A percentile compares a stretch with the other conserved stretches of the same genome.
Evolutionary conservation across 495 filamentous ascomycete genomes (phyloP).

Genomic region (Pseudomonodictys pantanalensis): DNA sequence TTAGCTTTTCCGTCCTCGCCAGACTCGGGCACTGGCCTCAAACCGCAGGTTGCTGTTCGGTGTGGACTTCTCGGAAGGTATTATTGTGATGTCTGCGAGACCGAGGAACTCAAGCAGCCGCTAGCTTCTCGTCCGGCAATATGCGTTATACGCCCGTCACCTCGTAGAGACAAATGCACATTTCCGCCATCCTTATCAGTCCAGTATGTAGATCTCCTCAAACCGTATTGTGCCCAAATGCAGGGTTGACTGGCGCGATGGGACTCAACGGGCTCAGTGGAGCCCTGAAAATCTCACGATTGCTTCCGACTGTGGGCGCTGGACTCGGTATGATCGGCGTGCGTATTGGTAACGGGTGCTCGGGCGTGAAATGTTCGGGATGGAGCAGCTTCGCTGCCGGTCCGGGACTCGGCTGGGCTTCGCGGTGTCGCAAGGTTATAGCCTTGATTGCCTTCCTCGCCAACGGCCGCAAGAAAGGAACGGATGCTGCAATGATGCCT

Average conservation of each 20-base stretch:
- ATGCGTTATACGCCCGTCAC: too few relatives aligned
- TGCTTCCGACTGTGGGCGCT: slow-evolving; percentile 17
- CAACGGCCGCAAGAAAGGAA: slow-evolving; percentile 28
- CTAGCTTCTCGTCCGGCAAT: too few relatives aligned
- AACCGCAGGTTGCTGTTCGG: too few relatives aligned
- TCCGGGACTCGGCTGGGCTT: slow-evolving; percentile 10
- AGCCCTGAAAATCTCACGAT: neutral
- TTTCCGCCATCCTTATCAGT: too few relatives aligned
- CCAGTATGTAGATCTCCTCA: too few relatives aligned
- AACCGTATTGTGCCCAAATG: neutral
- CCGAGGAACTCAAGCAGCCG: too few relatives aligned
- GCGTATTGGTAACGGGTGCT: neutral
- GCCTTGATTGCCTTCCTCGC: slow-evolving; percentile 4
- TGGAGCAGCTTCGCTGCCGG: slow-evolving; percentile 13
- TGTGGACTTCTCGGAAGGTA: too few relatives aligned
- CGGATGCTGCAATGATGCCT: slow-evolving; percentile 29
- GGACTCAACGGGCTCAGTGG: slow-evolving; percentile 9
- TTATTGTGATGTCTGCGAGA: too few relatives aligned
- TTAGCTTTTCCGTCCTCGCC: too few relatives aligned
- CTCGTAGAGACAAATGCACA: too few relatives aligned
- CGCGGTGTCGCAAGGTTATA: neutral
- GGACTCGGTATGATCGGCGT: slow-evolving; percentile 28
- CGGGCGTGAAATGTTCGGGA: neutral
- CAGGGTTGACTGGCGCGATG: neutral
- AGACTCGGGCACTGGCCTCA: too few relatives aligned